A percentile compares a stretch with the other conserved stretches of the same genome.
Evolutionary conservation across 345 rosid genomes (phyloP).

Genomic region (Trapa incisa): DNA sequence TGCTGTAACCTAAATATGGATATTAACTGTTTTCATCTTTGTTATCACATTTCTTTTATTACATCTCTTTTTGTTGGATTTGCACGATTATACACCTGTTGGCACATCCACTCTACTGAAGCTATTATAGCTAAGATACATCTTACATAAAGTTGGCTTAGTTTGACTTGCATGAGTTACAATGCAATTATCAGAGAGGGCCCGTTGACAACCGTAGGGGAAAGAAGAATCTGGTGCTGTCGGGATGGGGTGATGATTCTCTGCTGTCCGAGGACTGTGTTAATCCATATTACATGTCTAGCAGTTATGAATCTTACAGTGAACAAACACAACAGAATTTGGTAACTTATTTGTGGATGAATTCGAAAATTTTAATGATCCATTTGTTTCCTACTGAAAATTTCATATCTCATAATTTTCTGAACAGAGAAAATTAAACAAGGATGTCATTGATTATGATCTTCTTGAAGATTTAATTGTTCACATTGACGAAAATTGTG

Average conservation of each 20-base stretch:
- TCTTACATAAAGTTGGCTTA: not conserved
- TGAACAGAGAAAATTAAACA: slow-evolving; percentile 68
- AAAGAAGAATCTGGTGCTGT: slow-evolving; percentile 82
- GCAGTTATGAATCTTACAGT: slow-evolving; percentile 44
- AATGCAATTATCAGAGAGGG: slow-evolving; percentile 39
- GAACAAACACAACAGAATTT: slow-evolving; percentile 63
- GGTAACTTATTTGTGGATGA: slow-evolving; percentile 29
- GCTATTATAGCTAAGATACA: not conserved
- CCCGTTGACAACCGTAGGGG: slow-evolving; percentile 65
- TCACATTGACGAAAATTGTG: slow-evolving; percentile 67
- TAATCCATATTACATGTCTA: slow-evolving; percentile 55
- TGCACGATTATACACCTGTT: not conserved
- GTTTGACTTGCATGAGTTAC: not conserved
- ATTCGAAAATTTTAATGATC: slow-evolving; percentile 3
- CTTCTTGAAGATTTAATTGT: slow-evolving; percentile 84
- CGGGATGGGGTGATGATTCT: slow-evolving; percentile 87
- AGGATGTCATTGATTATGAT: slow-evolving; percentile 74
- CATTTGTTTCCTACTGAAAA: slow-evolving; percentile 10
- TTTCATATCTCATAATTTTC: slow-evolving; percentile 9
- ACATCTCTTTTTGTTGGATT: not conserved
- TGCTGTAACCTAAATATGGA: not conserved
- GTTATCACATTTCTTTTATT: not conserved
- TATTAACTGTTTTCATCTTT: not conserved
- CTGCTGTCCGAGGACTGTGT: slow-evolving; percentile 55
- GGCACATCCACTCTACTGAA: not conserved